phyloP scores from a whole-genome alignment of 2,329 filamentous ascomycete genomes.

The Tolypocladium tropicale region DNA sequence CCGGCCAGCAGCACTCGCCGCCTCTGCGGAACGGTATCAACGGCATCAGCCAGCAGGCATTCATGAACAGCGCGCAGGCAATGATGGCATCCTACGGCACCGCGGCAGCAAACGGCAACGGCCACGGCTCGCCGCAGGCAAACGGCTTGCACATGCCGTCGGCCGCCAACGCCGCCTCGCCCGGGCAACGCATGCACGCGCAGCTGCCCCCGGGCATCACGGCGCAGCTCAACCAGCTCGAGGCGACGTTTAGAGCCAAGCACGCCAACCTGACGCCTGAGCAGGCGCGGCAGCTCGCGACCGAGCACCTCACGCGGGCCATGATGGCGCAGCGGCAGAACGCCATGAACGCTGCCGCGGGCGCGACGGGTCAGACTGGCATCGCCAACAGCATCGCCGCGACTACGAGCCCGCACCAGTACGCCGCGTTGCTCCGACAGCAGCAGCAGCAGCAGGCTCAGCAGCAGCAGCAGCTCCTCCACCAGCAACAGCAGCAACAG shows the following conservation, averaged over 20 bases:
- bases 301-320: conserved; percentile 35
- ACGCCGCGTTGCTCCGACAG: conserved; percentile 46
- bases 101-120: conserved; percentile 26
- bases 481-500: conserved; percentile 13
- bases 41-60: conserved; percentile 40
- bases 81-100: conserved; percentile 39
- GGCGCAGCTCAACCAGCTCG: conserved; percentile 39
- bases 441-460: conserved; percentile 41
- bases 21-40: conserved; percentile 32
- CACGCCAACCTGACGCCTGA: conserved; percentile 41
- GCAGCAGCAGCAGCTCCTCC: conserved; percentile 13
- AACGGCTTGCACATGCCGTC: conserved; percentile 36
- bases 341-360: conserved; percentile 46
- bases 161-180: conserved; percentile 30
- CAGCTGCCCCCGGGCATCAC: conserved; percentile 37
- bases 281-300: conserved; percentile 39
- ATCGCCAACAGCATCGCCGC: conserved; percentile 37
- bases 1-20: conserved; percentile 32
- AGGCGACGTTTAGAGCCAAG: conserved; percentile 39
- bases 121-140: conserved; percentile 33
- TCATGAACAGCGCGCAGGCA: conserved; percentile 40
- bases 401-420: conserved; percentile 46
- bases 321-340: conserved; percentile 39
- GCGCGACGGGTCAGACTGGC: conserved; percentile 34
- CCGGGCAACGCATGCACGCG: conserved; percentile 28